Conservation (phyloP, 2,329 filamentous ascomycete species). For the Aspergillus floridensis region DNA sequence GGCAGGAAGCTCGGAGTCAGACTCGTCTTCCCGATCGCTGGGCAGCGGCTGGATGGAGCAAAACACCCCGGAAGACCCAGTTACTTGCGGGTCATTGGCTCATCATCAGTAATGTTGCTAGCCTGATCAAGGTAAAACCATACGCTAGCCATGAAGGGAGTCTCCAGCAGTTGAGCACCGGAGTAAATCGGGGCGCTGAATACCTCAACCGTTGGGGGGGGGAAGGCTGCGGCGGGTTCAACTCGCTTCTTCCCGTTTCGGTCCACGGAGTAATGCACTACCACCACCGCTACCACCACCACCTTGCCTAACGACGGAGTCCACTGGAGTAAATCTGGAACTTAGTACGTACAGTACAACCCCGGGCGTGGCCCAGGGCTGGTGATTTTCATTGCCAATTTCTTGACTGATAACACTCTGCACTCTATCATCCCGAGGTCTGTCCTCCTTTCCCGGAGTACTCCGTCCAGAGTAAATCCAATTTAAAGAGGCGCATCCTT, state of each 20-base stretch:
- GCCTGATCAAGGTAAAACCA: background rate
- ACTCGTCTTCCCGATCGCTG: background rate
- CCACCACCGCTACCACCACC: too few species aligned
- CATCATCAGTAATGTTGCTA: background rate
- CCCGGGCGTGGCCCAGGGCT: too few species aligned
- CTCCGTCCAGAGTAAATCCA: background rate
- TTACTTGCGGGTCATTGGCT: background rate
- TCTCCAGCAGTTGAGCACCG: conserved; percentile 18
- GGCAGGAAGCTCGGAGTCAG: background rate
- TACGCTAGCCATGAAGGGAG: conserved; percentile 4
- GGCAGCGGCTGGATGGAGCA: background rate
- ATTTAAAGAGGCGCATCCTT: too few species aligned
- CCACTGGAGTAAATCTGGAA: too few species aligned
- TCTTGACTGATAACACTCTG: background rate
- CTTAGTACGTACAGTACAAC: too few species aligned
- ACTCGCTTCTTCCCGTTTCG: too few species aligned
- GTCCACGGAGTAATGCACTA: too few species aligned
- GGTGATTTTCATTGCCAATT: too few species aligned
- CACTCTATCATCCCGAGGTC: background rate
- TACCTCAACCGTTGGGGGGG: conserved; percentile 12
- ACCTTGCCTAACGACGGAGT: too few species aligned
- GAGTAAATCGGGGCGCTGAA: conserved; percentile 18
- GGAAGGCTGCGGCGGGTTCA: too few species aligned
- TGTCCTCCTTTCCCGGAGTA: background rate
- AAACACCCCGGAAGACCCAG: conserved; percentile 2